phyloP scores from a whole-genome alignment of 1,139 yeast genomes.

The Ogataea hybrid region DNA sequence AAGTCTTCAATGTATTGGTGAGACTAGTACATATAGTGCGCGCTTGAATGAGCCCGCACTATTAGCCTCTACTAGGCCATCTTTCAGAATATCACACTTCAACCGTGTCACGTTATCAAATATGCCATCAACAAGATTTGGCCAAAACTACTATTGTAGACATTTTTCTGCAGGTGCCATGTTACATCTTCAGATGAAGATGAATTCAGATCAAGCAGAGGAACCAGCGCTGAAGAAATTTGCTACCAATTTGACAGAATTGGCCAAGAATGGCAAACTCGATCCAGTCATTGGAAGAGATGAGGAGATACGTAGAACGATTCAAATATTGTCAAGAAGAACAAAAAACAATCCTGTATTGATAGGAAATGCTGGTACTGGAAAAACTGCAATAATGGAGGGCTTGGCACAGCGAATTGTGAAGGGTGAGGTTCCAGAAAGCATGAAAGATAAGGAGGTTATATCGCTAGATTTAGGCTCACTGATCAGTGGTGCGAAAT shows the following conservation, averaged over 20 bases:
- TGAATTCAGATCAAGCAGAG: constrained; percentile 49
- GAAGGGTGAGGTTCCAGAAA: constrained; percentile 91
- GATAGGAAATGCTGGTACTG: constrained; percentile 96
- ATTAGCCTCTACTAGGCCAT: too few relatives aligned
- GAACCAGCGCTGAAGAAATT: constrained; percentile 80
- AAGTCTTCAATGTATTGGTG: too few relatives aligned
- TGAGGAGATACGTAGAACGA: constrained; percentile 89
- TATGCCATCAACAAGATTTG: too few relatives aligned
- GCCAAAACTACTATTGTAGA: too few relatives aligned
- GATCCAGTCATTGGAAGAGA: constrained; percentile 98
- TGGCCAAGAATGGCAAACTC: constrained; percentile 86
- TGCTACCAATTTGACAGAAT: constrained; percentile 83
- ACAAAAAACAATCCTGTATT: constrained; percentile 94
- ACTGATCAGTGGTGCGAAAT: too few relatives aligned
- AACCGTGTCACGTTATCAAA: too few relatives aligned
- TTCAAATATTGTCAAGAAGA: constrained; percentile 86
- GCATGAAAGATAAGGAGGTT: constrained; percentile 80
- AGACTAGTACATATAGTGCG: too few relatives aligned
- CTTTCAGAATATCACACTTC: too few relatives aligned
- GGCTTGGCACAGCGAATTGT: constrained; percentile 93
- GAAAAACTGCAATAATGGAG: constrained; percentile 95
- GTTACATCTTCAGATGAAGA: constrained; percentile 30
- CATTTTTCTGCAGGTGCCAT: too few relatives aligned
- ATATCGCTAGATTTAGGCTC: constrained; percentile 86
- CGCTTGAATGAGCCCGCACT: too few relatives aligned